phyloP scores from a whole-genome alignment of 805 yeast species.

The Ogataea nakhonphanomensis region DNA sequence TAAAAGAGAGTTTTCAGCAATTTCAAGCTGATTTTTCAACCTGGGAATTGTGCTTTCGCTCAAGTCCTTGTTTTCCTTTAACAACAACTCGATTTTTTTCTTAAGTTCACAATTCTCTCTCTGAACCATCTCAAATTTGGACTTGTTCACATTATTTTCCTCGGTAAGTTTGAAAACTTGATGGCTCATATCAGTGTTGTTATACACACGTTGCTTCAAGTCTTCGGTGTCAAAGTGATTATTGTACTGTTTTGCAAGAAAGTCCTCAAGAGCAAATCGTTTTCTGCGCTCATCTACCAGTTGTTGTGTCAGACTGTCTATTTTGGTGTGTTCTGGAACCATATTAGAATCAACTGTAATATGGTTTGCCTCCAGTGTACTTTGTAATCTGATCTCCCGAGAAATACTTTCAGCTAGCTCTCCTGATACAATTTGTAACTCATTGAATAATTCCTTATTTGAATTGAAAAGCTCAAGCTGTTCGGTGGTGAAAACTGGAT shows the following conservation, averaged over 20 bases:
- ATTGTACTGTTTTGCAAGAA: constrained; percentile 44
- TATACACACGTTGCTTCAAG: constrained; percentile 52
- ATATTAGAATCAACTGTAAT: constrained; percentile 27
- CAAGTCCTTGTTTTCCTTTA: constrained; percentile 40
- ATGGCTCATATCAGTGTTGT: constrained; percentile 49
- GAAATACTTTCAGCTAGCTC: constrained; percentile 72
- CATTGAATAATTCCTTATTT: constrained; percentile 55
- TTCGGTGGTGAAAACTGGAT: constrained; percentile 44
- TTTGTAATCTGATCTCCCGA: constrained; percentile 62
- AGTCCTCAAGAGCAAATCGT: constrained; percentile 69
- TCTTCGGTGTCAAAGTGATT: constrained; percentile 46
- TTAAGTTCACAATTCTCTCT: constrained; percentile 36
- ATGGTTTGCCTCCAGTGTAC: constrained; percentile 28
- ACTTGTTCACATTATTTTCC: constrained; percentile 41
- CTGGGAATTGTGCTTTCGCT: constrained; percentile 44
- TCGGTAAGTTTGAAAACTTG: constrained; percentile 49
- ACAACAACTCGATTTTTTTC: constrained; percentile 38
- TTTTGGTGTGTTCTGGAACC: constrained; percentile 39
- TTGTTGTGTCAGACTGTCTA: constrained; percentile 52
- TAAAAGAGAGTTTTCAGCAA: constrained; percentile 26
- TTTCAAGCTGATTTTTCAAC: constrained; percentile 40
- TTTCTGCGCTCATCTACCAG: constrained; percentile 62
- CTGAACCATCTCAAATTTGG: constrained; percentile 41
- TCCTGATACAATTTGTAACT: constrained; percentile 62
- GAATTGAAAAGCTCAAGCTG: constrained; percentile 62